Percentiles rank a stretch among this genome's conserved stretches.
Conservation (phyloP, 164 flowering plant genomes). For the Houttuynia cordata region DNA sequence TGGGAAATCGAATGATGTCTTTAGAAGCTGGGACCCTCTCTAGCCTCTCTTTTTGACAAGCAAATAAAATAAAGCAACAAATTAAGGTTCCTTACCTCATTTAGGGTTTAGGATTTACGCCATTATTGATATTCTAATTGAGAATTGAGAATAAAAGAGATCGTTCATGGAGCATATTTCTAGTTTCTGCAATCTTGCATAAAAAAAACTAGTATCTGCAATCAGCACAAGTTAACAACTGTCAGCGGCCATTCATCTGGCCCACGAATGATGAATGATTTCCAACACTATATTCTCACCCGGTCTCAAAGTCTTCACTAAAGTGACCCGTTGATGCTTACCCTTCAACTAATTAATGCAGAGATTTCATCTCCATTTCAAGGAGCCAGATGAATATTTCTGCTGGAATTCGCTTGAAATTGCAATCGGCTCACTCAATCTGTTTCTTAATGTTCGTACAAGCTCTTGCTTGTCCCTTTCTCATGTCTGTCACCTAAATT, state of each 20-base stretch:
- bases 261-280: too few relatives aligned
- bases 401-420: neutral
- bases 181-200: too few relatives aligned
- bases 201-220: neutral
- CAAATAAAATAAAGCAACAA: too few relatives aligned
- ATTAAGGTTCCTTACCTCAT: too few relatives aligned
- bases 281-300: neutral
- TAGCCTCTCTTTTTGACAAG: too few relatives aligned
- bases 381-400: neutral
- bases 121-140: too few relatives aligned
- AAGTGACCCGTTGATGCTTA: neutral
- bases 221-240: neutral
- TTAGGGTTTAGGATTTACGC: too few relatives aligned
- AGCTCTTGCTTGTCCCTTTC: neutral
- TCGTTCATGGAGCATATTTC: too few relatives aligned
- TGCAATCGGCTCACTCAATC: neutral
- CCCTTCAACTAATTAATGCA: neutral
- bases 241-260: neutral
- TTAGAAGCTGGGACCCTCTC: too few relatives aligned
- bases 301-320: neutral
- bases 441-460: neutral
- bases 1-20: too few relatives aligned
- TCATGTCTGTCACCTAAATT: neutral
- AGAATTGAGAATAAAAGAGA: too few relatives aligned
- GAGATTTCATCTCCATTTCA: neutral